These are phyloP conservation scores for Aspergillus tamarii DNA, from an alignment of 2,329 filamentous ascomycete species.

Conservation along the genomic window DNA sequence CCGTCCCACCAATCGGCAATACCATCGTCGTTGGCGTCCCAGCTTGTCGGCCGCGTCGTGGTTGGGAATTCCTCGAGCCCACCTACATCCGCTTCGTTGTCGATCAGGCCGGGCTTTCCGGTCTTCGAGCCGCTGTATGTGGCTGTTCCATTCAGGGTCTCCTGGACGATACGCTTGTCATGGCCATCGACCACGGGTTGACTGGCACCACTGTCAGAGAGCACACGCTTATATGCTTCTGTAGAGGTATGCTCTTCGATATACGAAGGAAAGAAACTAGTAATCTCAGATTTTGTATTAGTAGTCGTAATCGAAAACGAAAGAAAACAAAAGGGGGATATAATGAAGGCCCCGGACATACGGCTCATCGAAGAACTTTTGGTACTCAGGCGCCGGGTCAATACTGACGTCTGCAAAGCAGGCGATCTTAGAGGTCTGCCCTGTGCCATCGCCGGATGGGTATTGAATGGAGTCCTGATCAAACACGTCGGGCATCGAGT, in stretches of 20 bases:
- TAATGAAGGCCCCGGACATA: neutral
- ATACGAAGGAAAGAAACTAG: conserved; percentile 13
- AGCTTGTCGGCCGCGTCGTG: conserved; percentile 3
- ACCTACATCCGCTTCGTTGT: conserved; percentile 15
- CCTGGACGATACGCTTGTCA: conserved; percentile 13
- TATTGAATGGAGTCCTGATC: conserved; percentile 15
- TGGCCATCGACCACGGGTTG: conserved; percentile 13
- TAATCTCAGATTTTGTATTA: neutral
- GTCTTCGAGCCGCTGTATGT: conserved; percentile 13
- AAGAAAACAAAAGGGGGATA: too few relatives aligned
- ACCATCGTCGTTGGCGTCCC: conserved; percentile 14
- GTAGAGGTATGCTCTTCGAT: conserved; percentile 15
- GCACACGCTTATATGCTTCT: conserved; percentile 16
- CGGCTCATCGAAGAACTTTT: conserved; percentile 17
- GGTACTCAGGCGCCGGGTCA: conserved; percentile 12
- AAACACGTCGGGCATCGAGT: conserved; percentile 14
- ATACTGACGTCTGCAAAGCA: conserved; percentile 16
- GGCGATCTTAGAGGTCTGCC: conserved; percentile 13
- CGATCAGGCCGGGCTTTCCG: conserved; percentile 12
- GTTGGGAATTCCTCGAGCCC: conserved; percentile 13
- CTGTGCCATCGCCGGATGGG: conserved; percentile 2
- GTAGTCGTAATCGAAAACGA: neutral
- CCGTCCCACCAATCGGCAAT: conserved; percentile 19
- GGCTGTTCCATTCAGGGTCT: conserved; percentile 11
- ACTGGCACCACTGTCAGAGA: conserved; percentile 11